Base-by-base conservation (phyloP, 768 basidiomycete species). In the Tylopilus plumbeoviolaceoides region DNA sequence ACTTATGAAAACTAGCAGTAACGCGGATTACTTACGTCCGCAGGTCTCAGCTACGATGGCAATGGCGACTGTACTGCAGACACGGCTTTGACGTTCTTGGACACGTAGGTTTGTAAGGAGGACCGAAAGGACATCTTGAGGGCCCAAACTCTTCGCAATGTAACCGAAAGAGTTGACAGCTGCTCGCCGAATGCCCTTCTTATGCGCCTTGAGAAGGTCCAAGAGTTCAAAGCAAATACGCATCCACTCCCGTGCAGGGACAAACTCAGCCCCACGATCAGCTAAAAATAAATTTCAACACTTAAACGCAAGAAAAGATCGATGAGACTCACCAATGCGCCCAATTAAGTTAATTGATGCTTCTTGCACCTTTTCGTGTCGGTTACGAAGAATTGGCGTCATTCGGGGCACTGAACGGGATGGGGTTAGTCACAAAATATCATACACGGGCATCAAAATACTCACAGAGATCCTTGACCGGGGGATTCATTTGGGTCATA, bases 401-500 rank as follows among this genome's bases (percentile, higher is more conserved):
- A 99, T 98, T 53, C 97, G 91, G 21, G 97, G 97, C 36, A 99
- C 93, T 98, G 66, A 1, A 48, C 36, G 51, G n/a, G 11, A 52
- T 28, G 44, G 14, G 53, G 44, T 56, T 43, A 50, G 46, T 59
- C 23, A 15, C 4, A 0, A 7, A 27, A 35, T 8, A 27, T 14
- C 27, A 39, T 43, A 21, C 23, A 18, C 31, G 39, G 23, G 38
- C 20, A 53, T 21, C 0, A 9, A 39, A 54, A 48, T 11, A 86
- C 95, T 82, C 71, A 97, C 95, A 69, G 53, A 99, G 84, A 80
- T 99, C 97, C 71, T 99, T 99, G 25, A 99, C 95, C 0, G 97
- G 97, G 14, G 97, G 97, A 69, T 97, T 98, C 97, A 99, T 99
- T 70, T 98, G 93, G 10, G 97, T 97, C 97, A 98, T 99, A 72